These are phyloP conservation scores for Salix koriyanagi DNA, from an alignment of 345 rosid species.

Conservation along the genomic window DNA sequence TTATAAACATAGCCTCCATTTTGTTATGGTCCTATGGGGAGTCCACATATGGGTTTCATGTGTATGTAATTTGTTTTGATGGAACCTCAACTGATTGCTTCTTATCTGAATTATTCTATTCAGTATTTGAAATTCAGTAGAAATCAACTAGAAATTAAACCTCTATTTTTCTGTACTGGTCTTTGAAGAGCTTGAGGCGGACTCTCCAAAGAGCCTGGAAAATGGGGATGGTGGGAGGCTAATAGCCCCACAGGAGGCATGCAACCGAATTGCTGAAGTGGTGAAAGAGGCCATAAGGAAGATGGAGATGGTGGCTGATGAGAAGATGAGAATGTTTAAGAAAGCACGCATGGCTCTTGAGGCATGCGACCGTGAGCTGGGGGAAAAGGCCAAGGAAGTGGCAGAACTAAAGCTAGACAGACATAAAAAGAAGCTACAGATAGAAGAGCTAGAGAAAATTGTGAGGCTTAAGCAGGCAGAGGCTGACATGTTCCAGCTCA, in stretches of 20 bases:
- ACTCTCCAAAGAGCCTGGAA: conserved; percentile 79
- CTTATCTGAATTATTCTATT: background rate
- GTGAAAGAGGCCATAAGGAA: conserved; percentile 90
- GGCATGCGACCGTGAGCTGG: conserved; percentile 80
- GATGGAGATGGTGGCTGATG: conserved; percentile 98
- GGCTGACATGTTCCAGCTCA: conserved; percentile 96
- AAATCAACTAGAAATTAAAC: background rate
- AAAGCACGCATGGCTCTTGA: conserved; percentile 76
- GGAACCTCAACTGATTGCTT: background rate
- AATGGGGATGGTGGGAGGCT: conserved; percentile 72
- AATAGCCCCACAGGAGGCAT: conserved; percentile 93
- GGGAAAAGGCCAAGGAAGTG: conserved; percentile 86
- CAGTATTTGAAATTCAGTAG: background rate
- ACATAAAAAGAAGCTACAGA: conserved; percentile 72
- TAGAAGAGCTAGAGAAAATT: conserved; percentile 88
- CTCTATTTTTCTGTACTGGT: background rate
- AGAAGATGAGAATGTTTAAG: conserved; percentile 88
- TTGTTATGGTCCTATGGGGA: background rate
- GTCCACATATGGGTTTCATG: background rate
- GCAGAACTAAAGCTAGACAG: conserved; percentile 70
- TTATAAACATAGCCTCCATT: background rate
- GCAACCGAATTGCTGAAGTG: conserved; percentile 90
- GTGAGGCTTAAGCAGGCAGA: conserved; percentile 94
- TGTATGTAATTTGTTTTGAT: background rate
- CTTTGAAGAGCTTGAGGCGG: conserved; percentile 68